Conservation (phyloP, 2,329 filamentous ascomycete species). For the Diaporthe vexans region DNA sequence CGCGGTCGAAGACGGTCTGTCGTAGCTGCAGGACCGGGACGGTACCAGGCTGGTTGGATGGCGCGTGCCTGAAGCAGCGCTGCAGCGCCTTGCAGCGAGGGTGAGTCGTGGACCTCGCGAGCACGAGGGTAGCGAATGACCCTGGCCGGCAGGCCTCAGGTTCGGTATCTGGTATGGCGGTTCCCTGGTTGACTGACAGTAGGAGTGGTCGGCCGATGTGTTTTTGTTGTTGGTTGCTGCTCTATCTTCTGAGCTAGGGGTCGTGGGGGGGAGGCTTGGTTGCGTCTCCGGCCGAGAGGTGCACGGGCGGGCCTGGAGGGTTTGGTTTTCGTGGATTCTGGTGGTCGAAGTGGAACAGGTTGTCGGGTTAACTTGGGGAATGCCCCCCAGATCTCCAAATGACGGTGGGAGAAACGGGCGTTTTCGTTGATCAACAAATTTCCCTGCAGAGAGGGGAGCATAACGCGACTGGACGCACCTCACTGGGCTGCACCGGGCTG, state of each 20-base stretch:
- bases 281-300: constrained; percentile 18
- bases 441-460: constrained; percentile 12
- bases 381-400: constrained; percentile 23
- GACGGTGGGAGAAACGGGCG: constrained; percentile 22
- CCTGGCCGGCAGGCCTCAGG: constrained; percentile 14
- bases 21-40: not conserved
- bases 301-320: constrained; percentile 17
- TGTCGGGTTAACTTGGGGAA: constrained; percentile 38
- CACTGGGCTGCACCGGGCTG: constrained; percentile 32
- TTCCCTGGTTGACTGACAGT: not conserved
- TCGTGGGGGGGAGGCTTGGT: constrained; percentile 11
- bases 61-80: not conserved
- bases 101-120: constrained; percentile 11
- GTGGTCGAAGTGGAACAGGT: constrained; percentile 32
- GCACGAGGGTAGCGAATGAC: constrained; percentile 3
- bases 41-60: not conserved
- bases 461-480: constrained; percentile 36
- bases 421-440: constrained; percentile 38
- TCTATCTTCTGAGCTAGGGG: constrained; percentile 1
- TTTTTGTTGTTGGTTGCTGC: not conserved
- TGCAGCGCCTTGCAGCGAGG: not conserved
- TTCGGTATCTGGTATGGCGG: constrained; percentile 6
- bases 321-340: constrained; percentile 19
- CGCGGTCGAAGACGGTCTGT: constrained; percentile 21
- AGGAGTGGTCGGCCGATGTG: not conserved